Conservation (phyloP, 345 rosid species). For the Clausena lansium region DNA sequence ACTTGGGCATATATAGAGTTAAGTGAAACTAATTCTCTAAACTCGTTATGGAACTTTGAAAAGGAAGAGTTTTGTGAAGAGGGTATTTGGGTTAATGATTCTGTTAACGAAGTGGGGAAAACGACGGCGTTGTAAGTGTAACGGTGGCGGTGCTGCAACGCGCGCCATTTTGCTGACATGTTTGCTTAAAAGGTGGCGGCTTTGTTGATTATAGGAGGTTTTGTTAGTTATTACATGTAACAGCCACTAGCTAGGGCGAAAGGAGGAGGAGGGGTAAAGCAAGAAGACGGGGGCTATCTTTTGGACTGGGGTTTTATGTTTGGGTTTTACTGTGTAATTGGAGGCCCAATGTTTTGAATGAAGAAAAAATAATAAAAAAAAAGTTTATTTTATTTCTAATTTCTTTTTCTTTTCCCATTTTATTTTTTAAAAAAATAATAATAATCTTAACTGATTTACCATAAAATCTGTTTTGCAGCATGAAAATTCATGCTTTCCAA, state of each 20-base stretch:
- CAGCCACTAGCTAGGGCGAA: not conserved
- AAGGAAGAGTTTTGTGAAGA: conserved; percentile 24
- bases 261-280: not conserved
- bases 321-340: not conserved
- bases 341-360: not conserved
- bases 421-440: not conserved
- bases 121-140: conserved; percentile 85
- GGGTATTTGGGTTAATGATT: conserved; percentile 39
- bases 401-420: too few relatives aligned
- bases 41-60: conserved; percentile 44
- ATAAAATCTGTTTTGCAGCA: not conserved
- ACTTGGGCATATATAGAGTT: conserved; percentile 78
- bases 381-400: not conserved
- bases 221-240: conserved; percentile 1
- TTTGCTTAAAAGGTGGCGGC: conserved; percentile 1
- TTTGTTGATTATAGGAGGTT: not conserved
- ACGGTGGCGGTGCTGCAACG: conserved; percentile 93
- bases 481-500: conserved; percentile 3
- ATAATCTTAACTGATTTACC: not conserved
- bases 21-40: conserved; percentile 53
- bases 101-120: conserved; percentile 55
- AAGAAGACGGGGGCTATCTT: not conserved
- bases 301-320: not conserved
- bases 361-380: not conserved
- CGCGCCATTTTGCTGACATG: conserved; percentile 99